Percentiles rank a stretch among this genome's conserved stretches.
phyloP scores from a whole-genome alignment of 192 early-diverging fungal genomes.

The Chytriomyces hyalinus region DNA sequence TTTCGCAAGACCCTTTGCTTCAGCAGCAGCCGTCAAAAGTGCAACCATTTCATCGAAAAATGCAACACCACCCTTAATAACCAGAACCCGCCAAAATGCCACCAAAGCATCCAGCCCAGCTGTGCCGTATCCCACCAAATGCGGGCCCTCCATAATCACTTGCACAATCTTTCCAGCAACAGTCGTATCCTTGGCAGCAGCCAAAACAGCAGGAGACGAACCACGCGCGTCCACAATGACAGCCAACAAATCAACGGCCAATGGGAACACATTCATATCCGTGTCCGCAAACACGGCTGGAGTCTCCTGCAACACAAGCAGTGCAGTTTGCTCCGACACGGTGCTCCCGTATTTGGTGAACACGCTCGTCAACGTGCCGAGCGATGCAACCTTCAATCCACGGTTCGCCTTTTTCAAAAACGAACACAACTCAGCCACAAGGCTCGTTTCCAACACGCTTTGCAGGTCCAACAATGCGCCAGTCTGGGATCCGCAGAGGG shows the following conservation, averaged over 20 bases:
- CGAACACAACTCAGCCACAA: conserved; percentile 59
- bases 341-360: conserved; percentile 64
- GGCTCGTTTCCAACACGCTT: conserved; percentile 28
- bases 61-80: conserved; percentile 35
- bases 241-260: conserved; percentile 61
- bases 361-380: conserved; percentile 72
- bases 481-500: conserved; percentile 55
- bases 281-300: conserved; percentile 72
- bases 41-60: conserved; percentile 43
- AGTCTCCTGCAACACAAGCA: conserved; percentile 66
- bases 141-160: conserved; percentile 50
- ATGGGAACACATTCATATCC: conserved; percentile 79
- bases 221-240: conserved; percentile 32
- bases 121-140: conserved; percentile 55
- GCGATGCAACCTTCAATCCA: conserved; percentile 70
- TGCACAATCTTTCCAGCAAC: conserved; percentile 47
- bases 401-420: conserved; percentile 80
- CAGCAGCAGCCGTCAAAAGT: conserved; percentile 38
- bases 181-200: conserved; percentile 28
- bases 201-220: conserved; percentile 25
- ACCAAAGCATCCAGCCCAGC: conserved; percentile 55
- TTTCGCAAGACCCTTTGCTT: conserved; percentile 23
- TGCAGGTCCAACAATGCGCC: conserved; percentile 54
- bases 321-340: conserved; percentile 47
- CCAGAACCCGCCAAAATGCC: conserved; percentile 47